Base-by-base conservation (phyloP, 805 yeast species). In the Martiniozyma abietophila region DNA sequence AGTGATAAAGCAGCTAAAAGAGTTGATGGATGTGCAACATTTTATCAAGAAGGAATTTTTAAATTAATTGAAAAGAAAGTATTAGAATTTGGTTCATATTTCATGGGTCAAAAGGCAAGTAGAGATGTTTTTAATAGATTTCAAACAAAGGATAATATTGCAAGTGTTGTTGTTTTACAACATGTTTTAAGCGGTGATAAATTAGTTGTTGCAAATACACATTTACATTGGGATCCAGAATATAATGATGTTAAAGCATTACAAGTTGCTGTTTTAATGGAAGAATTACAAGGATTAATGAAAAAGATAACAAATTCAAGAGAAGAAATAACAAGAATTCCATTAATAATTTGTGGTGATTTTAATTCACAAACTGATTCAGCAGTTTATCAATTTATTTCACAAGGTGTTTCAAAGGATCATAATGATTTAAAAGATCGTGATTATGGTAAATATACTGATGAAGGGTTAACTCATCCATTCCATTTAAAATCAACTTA, bases 21-120 rank as follows among this genome's bases (percentile, higher is more conserved):
- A 50, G 98, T 92, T 30, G 99, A 92, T 57, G 99, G 99, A 9
- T 92, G 98, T 68, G 96, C 96, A n/a, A 76, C 88, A 1, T 89
- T 89, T 54, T 92, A 70, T 64, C 80, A 74, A 49, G 63, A 72
- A 22, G 59, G 67, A 31, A 76, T 80, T 51, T 85, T 89, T 58
- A 69, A 72, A 38, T 64, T 88, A 41, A 47, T 80, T 26, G 88
- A 75, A 46, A 77, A 79, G 50, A 79, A 76, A 41, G 65, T 74
- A 25, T 67, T 89, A 38, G 98, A 92, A 57, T 92, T 81, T 59
- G 81, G 88, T 48, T 67, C 80, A 42, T 75, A 77, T 35, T 81
- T 85, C 56, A 74, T 80, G 76, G 76, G 77, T 32, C 78, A 80
- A 39, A 89, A 83, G 33, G 86, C 80, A 49, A 84, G 85, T 54